Evolutionary conservation across 2,329 filamentous ascomycete genomes (phyloP), one percentile per base, ranked within the genome.

Genomic region (Nigrospora osmanthi): DNA sequence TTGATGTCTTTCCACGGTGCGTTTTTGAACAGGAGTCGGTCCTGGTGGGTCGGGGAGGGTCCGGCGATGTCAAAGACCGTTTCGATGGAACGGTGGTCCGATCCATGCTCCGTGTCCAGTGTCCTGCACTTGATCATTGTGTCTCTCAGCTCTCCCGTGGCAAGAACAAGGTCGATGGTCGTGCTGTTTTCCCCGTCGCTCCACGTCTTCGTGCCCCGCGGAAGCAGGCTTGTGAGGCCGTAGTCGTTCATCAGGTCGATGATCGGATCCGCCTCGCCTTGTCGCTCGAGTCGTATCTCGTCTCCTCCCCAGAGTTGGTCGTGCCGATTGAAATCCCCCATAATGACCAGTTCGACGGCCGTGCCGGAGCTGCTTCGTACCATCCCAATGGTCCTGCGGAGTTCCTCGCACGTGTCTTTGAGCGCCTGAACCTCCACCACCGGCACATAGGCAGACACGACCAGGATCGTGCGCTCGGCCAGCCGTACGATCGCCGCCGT

Each of bases 241-340:
- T 54, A 56, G 33, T 65, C 53, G 48, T 47, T 58, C 50, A 67
- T 67, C 4, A 67, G 50, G 41, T 65, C 49, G 40, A 67, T 58
- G 37, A 66, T 64, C 42, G 42, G 49, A 40, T 65, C 54, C 17
- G 54, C 63, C 54, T 67, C 59, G n/a, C 64, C 63, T 48, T 68
- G 51, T 43, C 58, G 57, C 16, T 52, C 41, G 58, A 64, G 49
- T 59, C 60, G 30, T 60, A 65, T 48, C 62, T 64, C 41, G 51
- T 62, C 23, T 61, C 61, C 6, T 54, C 57, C 17, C 42, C 42
- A 31, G 39, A 45, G 15, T 42, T 49, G 31, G 48, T 6, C 66
- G 68, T 45, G 66, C 66, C 2, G 41, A 15, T 43, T 43, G 19
- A 42, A 42, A 35, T 42, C 40, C 32, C 39, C 39, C 9, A 32